Evolutionary conservation across 176 grass and related monocot genomes (phyloP).

Genomic region (Triticum monococcum): DNA sequence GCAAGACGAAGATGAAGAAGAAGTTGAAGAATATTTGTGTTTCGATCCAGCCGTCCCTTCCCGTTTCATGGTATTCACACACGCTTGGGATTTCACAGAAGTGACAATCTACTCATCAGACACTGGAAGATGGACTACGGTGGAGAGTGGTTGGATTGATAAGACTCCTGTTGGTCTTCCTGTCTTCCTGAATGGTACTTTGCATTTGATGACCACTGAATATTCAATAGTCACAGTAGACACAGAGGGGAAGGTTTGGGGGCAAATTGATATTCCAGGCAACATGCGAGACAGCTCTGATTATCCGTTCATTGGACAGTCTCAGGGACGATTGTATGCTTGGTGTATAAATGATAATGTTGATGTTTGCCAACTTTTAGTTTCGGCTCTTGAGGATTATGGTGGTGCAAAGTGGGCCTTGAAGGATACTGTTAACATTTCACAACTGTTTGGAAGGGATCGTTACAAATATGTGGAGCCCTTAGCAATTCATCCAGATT

Average conservation of each 20-base stretch:
- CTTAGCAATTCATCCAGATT: too few relatives aligned
- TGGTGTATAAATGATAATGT: not conserved
- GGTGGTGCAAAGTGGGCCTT: not conserved
- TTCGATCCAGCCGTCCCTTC: not conserved
- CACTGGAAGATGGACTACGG: not conserved
- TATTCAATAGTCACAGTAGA: not conserved
- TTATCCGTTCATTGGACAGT: not conserved
- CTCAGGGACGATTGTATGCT: not conserved
- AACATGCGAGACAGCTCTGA: too few relatives aligned
- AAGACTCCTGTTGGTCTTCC: not conserved
- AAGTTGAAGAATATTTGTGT: not conserved
- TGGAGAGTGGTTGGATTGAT: not conserved
- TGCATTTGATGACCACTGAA: not conserved
- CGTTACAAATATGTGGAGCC: too few relatives aligned
- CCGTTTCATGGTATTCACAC: not conserved
- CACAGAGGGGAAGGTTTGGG: not conserved
- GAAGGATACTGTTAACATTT: not conserved
- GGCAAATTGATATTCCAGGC: not conserved
- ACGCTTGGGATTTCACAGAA: not conserved
- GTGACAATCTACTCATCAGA: slow-evolving; percentile 4
- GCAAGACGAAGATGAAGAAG: too few relatives aligned
- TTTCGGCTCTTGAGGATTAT: not conserved
- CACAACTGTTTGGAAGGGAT: not conserved
- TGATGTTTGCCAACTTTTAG: not conserved
- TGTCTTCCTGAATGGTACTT: not conserved